Evolutionary conservation across 2,329 filamentous ascomycete species (phyloP).

Genomic region (Pezicula carpinea): DNA sequence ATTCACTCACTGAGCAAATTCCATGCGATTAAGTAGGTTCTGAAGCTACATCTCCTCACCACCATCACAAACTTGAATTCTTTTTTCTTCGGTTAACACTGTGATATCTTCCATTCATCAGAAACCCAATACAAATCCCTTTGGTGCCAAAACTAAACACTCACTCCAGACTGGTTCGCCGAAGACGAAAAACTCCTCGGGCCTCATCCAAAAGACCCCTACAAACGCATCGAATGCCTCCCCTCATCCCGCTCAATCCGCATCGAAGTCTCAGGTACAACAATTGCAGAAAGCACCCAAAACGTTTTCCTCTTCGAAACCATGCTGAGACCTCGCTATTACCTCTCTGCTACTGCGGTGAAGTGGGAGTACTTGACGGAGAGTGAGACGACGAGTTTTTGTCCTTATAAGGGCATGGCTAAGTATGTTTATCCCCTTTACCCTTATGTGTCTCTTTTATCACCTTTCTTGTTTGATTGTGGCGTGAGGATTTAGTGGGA

Average conservation of each 20-base stretch:
- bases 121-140: no score
- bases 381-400: conserved; percentile 50
- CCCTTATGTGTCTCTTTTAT: not conserved
- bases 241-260: conserved; percentile 48
- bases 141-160: not conserved
- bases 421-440: conserved; percentile 37
- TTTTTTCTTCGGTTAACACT: no score
- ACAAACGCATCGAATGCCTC: conserved; percentile 59
- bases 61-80: no score
- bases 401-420: conserved; percentile 65
- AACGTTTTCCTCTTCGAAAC: conserved; percentile 57
- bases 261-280: conserved; percentile 40
- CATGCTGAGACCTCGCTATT: conserved; percentile 52
- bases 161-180: conserved; percentile 40
- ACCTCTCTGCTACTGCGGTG: conserved; percentile 27
- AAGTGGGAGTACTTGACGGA: conserved; percentile 34
- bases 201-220: conserved; percentile 61
- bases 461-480: not conserved
- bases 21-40: no score
- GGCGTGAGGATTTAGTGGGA: no score
- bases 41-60: no score
- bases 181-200: conserved; percentile 55
- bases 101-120: no score
- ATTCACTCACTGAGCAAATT: no score
- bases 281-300: conserved; percentile 40